phyloP scores from a whole-genome alignment of 2,329 filamentous ascomycete genomes.

The Pseudogymnoascus sp. region DNA sequence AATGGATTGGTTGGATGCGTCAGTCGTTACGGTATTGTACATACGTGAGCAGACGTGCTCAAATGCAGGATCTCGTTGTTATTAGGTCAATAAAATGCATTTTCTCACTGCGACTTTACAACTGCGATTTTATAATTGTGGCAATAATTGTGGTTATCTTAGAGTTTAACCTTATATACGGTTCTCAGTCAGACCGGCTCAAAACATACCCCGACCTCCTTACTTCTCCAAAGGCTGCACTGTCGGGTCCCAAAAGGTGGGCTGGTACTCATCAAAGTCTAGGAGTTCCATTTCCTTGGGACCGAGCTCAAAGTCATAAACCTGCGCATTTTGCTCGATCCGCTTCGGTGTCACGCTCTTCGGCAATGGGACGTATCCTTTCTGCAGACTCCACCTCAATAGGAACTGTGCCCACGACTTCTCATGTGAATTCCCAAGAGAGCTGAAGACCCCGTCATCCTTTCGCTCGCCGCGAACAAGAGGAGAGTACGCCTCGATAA shows the following conservation, averaged over 20 bases:
- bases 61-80: neutral
- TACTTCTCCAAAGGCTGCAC: constrained; percentile 37
- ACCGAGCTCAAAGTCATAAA: constrained; percentile 49
- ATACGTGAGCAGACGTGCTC: neutral
- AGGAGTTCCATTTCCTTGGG: constrained; percentile 44
- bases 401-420: constrained; percentile 71
- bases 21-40: constrained; percentile 3
- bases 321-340: constrained; percentile 53
- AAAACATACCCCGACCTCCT: neutral
- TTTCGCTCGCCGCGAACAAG: constrained; percentile 61
- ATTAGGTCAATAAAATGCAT: constrained; percentile 3
- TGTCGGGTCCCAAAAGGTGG: constrained; percentile 50
- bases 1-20: neutral
- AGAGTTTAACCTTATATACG: too few species aligned
- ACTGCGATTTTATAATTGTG: neutral
- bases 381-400: constrained; percentile 75
- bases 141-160: neutral
- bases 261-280: constrained; percentile 44
- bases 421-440: constrained; percentile 61
- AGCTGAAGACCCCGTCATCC: constrained; percentile 56
- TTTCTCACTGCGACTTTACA: neutral
- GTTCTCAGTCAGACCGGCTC: neutral
- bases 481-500: constrained; percentile 56
- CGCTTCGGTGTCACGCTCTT: constrained; percentile 63
- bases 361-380: constrained; percentile 62